Evolutionary conservation across 306 rosid species (phyloP), one percentile per base, ranked within the genome.

Genomic region (Calophaca sinica): DNA sequence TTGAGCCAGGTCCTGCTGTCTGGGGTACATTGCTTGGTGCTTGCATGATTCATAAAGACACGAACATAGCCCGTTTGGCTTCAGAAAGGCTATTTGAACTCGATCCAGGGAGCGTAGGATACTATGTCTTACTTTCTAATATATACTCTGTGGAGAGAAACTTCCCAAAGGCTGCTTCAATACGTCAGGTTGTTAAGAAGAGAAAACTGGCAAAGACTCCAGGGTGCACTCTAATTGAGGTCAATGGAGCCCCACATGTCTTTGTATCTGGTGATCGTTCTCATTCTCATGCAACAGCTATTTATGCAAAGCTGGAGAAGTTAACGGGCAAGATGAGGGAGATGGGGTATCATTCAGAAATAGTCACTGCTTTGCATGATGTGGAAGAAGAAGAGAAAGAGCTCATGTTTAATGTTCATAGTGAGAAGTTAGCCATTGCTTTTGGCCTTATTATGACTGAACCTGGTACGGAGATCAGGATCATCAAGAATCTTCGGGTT

Each of bases 371-470:
- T 86, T 84, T 94, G 80, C 96, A 94, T 86, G 99, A 92, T 33
- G 92, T 94, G 61, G 97, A 94, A 88, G 99, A 90, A 82, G 99
- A 92, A 89, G 99, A 94, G 87, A 92, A 92, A 86, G 96, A 88
- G 85, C 84, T 92, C 14, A 84, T 87, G 89, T 84, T 94, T 72
- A 94, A 92, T 65, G 96, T 92, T 82, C 96, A 91, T 39, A 88
- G 97, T 67, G 96, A 94, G 87, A 94, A 94, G 78, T 80, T 94
- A 83, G 96, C 96, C 79, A 90, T 92, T 84, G 92, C 96, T 76
- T 92, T 92, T 74, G 97, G 93, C 62, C 96, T 94, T 44, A 89
- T 92, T 75, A 80, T 81, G 20, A 88, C 92, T 55, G 85, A 89
- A 80, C 96, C 93, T 11, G 93, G 97, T 83, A 79, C 92, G 11